Conservation (phyloP, 1,284 basidiomycete genomes). For the Malassezia dermatis region DNA sequence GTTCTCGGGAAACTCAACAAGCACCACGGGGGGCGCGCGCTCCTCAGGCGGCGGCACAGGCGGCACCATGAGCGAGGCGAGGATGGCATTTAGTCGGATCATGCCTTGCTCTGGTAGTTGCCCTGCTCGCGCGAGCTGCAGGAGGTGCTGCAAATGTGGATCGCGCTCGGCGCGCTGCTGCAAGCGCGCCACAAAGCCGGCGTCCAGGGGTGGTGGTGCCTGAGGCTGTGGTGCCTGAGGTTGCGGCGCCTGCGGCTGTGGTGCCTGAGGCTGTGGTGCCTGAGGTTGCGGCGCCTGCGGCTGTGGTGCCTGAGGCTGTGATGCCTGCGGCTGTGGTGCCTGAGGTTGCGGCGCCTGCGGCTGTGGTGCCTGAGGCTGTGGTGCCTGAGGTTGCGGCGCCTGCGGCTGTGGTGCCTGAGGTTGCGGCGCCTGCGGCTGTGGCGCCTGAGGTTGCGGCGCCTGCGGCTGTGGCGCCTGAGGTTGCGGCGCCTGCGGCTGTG, state of each 20-base stretch:
- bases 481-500: too few relatives aligned
- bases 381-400: background rate
- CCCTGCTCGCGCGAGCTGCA: constrained; percentile 10
- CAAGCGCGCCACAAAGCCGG: constrained; percentile 7
- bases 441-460: background rate
- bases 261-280: background rate
- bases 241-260: background rate
- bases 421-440: background rate
- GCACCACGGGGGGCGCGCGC: constrained; percentile 32
- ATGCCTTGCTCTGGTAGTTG: constrained; percentile 5
- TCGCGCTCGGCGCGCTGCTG: constrained; percentile 15
- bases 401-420: too few relatives aligned
- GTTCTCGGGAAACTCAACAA: constrained; percentile 46
- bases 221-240: background rate
- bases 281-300: background rate
- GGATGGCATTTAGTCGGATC: constrained; percentile 11
- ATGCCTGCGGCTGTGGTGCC: too few relatives aligned
- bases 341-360: too few relatives aligned
- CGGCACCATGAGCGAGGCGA: constrained; percentile 7
- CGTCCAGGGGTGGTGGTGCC: constrained; percentile 5
- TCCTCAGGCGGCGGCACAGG: background rate
- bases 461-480: background rate
- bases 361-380: too few relatives aligned
- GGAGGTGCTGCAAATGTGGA: constrained; percentile 8
- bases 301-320: too few relatives aligned